Conservation (phyloP, 768 basidiomycete species). For the Terana coerulea region DNA sequence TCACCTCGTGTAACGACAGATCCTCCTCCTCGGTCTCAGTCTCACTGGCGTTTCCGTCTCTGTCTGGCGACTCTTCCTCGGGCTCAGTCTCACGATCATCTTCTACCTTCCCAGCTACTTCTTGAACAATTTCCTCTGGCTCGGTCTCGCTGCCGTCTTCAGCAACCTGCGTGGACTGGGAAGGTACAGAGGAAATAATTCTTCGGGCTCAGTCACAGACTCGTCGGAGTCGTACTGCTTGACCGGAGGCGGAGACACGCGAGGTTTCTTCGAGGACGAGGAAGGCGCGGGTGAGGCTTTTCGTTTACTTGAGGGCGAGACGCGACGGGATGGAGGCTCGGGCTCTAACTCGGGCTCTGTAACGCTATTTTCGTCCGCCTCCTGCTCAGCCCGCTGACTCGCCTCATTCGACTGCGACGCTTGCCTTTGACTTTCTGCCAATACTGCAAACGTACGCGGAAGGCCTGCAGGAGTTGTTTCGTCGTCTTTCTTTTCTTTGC, state of each 20-base stretch:
- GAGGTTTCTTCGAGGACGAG: too few species aligned
- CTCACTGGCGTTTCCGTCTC: background rate
- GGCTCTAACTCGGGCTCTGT: slow-evolving; percentile 9
- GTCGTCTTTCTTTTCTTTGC: background rate
- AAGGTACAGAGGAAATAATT: background rate
- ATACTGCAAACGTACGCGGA: background rate
- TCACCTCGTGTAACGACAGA: background rate
- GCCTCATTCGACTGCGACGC: background rate
- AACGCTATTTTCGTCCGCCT: slow-evolving; percentile 2
- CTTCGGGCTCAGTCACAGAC: slow-evolving; percentile 40
- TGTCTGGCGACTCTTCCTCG: slow-evolving; percentile 14
- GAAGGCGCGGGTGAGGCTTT: too few species aligned
- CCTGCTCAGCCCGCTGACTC: background rate
- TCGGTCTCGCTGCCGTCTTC: background rate
- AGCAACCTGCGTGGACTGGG: background rate
- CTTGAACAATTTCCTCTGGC: too few species aligned
- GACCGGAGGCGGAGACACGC: too few species aligned
- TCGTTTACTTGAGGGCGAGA: background rate
- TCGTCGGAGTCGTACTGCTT: background rate
- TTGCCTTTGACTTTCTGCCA: background rate
- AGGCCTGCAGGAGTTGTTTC: background rate
- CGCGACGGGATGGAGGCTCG: background rate
- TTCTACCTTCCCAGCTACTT: too few species aligned
- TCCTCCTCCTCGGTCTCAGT: background rate
- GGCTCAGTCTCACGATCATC: too few species aligned